phyloP scores from a whole-genome alignment of 179 eudicot genomes.

The Pouteria campechiana region DNA sequence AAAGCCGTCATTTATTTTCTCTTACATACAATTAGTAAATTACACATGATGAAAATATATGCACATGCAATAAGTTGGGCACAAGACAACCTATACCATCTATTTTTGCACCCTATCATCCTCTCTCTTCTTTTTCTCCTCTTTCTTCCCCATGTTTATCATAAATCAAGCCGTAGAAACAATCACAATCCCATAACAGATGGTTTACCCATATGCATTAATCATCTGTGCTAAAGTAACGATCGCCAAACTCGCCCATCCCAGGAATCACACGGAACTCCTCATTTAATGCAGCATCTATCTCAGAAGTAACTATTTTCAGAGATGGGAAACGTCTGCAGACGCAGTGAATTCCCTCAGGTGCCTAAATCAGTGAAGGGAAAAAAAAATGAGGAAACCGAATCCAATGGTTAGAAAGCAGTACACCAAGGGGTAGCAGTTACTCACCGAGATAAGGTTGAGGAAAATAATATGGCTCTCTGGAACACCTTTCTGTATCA shows the following conservation, averaged over 20 bases:
- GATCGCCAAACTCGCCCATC: conserved; percentile 94
- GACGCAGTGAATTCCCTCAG: conserved; percentile 87
- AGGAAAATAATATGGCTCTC: conserved; percentile 86
- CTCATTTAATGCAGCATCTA: conserved; percentile 66
- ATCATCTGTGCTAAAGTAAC: conserved; percentile 96
- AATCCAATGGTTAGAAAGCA: not conserved
- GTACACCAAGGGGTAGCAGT: not conserved
- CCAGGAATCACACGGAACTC: conserved; percentile 97
- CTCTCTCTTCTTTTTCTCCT: too few species aligned
- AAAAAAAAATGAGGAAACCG: not conserved
- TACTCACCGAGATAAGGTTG: conserved; percentile 87
- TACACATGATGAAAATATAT: too few species aligned
- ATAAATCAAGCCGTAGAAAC: too few species aligned
- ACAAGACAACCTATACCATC: too few species aligned
- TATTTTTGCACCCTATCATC: too few species aligned
- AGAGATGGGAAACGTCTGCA: conserved; percentile 71
- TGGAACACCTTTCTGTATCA: conserved; percentile 93
- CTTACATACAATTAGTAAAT: too few species aligned
- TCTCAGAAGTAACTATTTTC: conserved; percentile 94
- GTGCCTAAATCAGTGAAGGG: conserved; percentile 49
- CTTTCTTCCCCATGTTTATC: too few species aligned
- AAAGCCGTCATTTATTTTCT: too few species aligned
- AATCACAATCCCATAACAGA: too few species aligned
- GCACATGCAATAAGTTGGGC: too few species aligned
- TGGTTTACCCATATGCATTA: too few species aligned